These are phyloP conservation scores for Pestalotiopsis sp. DNA, from an alignment of 2,329 filamentous ascomycete species.

Conservation along the genomic window DNA sequence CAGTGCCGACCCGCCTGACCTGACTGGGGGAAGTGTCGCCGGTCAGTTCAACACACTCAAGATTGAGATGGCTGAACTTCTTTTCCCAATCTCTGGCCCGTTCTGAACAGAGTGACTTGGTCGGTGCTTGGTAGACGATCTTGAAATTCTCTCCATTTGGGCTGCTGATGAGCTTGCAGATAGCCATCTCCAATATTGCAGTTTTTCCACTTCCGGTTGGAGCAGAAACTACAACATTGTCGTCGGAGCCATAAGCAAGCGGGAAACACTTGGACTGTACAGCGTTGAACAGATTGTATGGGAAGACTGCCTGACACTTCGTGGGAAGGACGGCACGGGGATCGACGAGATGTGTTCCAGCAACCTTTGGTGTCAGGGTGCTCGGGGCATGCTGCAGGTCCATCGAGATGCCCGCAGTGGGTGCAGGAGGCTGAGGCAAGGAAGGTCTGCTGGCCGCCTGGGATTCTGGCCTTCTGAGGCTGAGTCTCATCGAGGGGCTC, in stretches of 20 bases:
- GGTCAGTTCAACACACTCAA: conserved; percentile 77
- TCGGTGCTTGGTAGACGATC: conserved; percentile 83
- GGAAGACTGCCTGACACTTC: conserved; percentile 69
- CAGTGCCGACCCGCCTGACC: conserved; percentile 69
- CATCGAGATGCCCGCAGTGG: conserved; percentile 21
- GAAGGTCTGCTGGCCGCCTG: conserved; percentile 17
- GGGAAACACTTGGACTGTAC: conserved; percentile 81
- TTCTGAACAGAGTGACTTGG: conserved; percentile 81
- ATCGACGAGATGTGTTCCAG: conserved; percentile 42
- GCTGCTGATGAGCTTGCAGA: conserved; percentile 69
- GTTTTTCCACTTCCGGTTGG: conserved; percentile 89
- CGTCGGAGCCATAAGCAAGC: conserved; percentile 64
- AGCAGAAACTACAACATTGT: conserved; percentile 80
- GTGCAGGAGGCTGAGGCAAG: conserved; percentile 16
- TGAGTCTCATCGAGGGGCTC: conserved; percentile 31
- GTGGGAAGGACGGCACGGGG: conserved; percentile 64
- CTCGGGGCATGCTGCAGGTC: conserved; percentile 27
- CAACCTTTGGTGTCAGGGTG: conserved; percentile 36
- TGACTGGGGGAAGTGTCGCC: conserved; percentile 75
- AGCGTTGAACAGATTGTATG: conserved; percentile 77
- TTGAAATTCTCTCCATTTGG: conserved; percentile 68
- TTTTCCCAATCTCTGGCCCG: conserved; percentile 75
- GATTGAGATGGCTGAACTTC: conserved; percentile 70
- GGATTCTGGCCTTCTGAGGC: conserved; percentile 19
- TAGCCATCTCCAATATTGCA: conserved; percentile 77